Percentiles rank a stretch among this genome's conserved stretches.
Conservation (phyloP, 2,329 filamentous ascomycete genomes). For the Scopulariopsis brevicaulis region DNA sequence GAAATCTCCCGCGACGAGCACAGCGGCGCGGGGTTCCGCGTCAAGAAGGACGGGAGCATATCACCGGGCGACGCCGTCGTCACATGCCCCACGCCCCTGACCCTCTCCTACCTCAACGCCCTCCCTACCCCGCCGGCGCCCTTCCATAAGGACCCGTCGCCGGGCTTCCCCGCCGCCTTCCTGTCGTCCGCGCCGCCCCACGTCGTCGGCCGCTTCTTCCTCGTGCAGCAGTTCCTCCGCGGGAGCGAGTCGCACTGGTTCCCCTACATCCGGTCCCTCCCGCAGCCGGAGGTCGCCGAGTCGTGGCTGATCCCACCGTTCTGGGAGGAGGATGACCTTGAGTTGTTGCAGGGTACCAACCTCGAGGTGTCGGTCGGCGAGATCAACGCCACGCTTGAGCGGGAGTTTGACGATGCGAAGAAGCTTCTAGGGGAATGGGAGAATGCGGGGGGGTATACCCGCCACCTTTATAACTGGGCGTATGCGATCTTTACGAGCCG, state of each 20-base stretch:
- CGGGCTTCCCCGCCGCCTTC: slow-evolving; percentile 35
- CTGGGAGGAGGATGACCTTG: slow-evolving; percentile 50
- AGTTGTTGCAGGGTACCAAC: slow-evolving; percentile 42
- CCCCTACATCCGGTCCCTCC: slow-evolving; percentile 55
- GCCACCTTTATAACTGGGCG: slow-evolving; percentile 50
- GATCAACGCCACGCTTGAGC: slow-evolving; percentile 32
- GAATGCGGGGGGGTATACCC: slow-evolving; percentile 24
- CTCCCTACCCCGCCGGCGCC: slow-evolving; percentile 17
- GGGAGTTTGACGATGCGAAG: slow-evolving; percentile 32
- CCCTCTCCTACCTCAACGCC: slow-evolving; percentile 49
- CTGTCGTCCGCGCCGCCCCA: slow-evolving; percentile 39
- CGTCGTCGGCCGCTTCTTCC: slow-evolving; percentile 54
- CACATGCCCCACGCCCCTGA: slow-evolving; percentile 36
- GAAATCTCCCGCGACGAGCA: slow-evolving; percentile 38
- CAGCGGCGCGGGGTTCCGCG: slow-evolving; percentile 44
- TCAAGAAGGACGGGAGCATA: slow-evolving; percentile 22
- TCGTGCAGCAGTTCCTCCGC: slow-evolving; percentile 55
- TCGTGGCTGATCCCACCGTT: slow-evolving; percentile 48
- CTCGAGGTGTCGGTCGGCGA: slow-evolving; percentile 35
- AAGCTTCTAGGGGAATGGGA: slow-evolving; percentile 21
- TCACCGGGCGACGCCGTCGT: slow-evolving; percentile 32
- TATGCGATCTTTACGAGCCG: slow-evolving; percentile 54
- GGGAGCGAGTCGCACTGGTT: slow-evolving; percentile 51
- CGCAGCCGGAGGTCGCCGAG: slow-evolving; percentile 41
- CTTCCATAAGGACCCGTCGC: slow-evolving; percentile 8